A percentile compares a stretch with the other conserved stretches of the same genome.
These are phyloP conservation scores for Gelatoporia subvermispora DNA, from an alignment of 768 basidiomycete genomes.

Conservation along the genomic window DNA sequence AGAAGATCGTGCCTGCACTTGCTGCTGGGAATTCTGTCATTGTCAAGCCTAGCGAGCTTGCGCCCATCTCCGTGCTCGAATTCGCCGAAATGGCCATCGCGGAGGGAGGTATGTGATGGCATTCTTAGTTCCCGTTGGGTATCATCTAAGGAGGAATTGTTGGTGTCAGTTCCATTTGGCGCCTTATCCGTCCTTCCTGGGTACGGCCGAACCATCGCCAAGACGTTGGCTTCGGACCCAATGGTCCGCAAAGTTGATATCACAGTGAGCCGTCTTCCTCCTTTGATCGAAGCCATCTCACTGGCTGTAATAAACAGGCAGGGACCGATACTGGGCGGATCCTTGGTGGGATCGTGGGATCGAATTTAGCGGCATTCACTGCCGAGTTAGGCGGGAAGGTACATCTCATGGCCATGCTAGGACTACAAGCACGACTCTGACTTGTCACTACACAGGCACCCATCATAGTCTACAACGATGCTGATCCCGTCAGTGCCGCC, in stretches of 20 bases:
- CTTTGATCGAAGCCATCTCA: background rate
- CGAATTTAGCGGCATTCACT: slow-evolving; percentile 69
- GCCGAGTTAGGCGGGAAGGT: slow-evolving; percentile 89
- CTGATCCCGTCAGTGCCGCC: slow-evolving; percentile 66
- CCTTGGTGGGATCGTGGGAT: slow-evolving; percentile 68
- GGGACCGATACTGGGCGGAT: slow-evolving; percentile 75
- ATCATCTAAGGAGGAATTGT: background rate
- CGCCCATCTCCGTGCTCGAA: slow-evolving; percentile 76
- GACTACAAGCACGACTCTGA: background rate
- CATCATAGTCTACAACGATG: slow-evolving; percentile 74
- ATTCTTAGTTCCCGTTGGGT: too few relatives aligned
- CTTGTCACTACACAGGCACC: slow-evolving; percentile 51
- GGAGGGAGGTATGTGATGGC: slow-evolving; percentile 53
- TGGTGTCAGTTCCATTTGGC: slow-evolving; percentile 60
- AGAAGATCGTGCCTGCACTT: slow-evolving; percentile 83
- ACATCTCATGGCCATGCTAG: background rate
- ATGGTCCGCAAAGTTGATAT: slow-evolving; percentile 77
- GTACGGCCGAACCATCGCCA: slow-evolving; percentile 60
- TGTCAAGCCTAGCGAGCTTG: slow-evolving; percentile 80
- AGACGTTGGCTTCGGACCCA: slow-evolving; percentile 58
- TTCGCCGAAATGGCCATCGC: slow-evolving; percentile 60
- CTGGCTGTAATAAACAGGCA: slow-evolving; percentile 39
- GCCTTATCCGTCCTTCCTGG: slow-evolving; percentile 75
- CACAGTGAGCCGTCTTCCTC: slow-evolving; percentile 45
- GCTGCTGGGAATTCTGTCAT: slow-evolving; percentile 83